phyloP scores from a whole-genome alignment of 2,329 filamentous ascomycete species.

The Botrytis deweyae region DNA sequence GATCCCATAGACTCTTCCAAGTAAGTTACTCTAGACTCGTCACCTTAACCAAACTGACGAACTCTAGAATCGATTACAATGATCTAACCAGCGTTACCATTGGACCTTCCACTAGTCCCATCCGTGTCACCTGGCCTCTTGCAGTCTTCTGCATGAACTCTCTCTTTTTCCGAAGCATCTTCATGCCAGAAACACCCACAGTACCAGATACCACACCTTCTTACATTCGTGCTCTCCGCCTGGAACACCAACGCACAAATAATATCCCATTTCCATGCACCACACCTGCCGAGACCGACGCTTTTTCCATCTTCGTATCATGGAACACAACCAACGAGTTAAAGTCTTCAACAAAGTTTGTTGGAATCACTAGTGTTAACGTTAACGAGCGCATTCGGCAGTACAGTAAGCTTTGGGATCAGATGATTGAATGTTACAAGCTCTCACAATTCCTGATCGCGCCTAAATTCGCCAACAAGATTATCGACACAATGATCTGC shows the following conservation, averaged over 20 bases:
- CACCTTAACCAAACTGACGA: not conserved
- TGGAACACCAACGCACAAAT: not conserved
- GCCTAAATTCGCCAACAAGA: not conserved
- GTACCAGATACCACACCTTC: not conserved
- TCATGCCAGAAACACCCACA: not conserved
- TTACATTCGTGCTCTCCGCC: not conserved
- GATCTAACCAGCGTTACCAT: not conserved
- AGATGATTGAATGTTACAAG: not conserved
- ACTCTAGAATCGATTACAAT: not conserved
- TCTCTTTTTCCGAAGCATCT: constrained; percentile 4
- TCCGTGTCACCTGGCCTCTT: not conserved
- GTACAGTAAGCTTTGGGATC: not conserved
- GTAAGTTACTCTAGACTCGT: rapidly evolving
- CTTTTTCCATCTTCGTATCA: not conserved
- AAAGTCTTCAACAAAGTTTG: not conserved
- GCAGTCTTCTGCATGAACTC: not conserved
- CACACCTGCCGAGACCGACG: not conserved
- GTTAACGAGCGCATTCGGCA: not conserved
- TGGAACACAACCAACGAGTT: not conserved
- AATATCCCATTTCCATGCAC: not conserved
- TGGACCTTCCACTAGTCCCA: not conserved
- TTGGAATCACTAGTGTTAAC: not conserved
- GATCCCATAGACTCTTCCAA: not conserved
- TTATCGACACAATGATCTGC: not conserved
- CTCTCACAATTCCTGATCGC: not conserved